phyloP scores from a whole-genome alignment of 257 asterid genomes.

The Ophiorrhiza pumila region DNA sequence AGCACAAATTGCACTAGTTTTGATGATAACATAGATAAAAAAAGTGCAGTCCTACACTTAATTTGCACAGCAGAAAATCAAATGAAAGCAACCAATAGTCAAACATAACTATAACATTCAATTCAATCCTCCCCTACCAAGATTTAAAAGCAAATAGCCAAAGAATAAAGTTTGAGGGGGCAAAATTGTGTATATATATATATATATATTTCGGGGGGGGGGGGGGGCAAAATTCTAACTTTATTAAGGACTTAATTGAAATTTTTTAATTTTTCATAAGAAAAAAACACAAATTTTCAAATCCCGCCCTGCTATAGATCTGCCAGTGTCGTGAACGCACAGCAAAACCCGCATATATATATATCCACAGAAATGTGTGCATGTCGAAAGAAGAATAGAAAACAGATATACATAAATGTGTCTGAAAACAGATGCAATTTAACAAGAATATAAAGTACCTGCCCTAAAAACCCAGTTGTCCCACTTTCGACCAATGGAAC shows the following conservation, averaged over 20 bases:
- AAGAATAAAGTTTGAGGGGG: too few species aligned
- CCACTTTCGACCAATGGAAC: conserved; percentile 98
- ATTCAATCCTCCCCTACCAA: conserved; percentile 1
- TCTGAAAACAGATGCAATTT: conserved; percentile 13
- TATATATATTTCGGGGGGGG: too few species aligned
- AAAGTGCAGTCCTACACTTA: background rate
- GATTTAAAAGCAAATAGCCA: background rate
- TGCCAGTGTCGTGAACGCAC: background rate
- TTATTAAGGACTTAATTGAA: too few species aligned
- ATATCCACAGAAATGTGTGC: background rate
- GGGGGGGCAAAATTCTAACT: too few species aligned
- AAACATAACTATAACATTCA: background rate
- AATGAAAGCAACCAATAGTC: background rate
- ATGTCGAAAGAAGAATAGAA: background rate
- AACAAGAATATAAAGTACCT: conserved; percentile 51
- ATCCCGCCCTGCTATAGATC: too few species aligned
- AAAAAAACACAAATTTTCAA: too few species aligned
- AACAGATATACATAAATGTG: too few species aligned
- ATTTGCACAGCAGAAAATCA: background rate
- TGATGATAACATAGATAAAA: background rate
- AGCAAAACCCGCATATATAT: background rate
- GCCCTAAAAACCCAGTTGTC: conserved; percentile 98
- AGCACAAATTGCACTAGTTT: background rate
- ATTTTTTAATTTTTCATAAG: too few species aligned
- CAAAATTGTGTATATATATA: too few species aligned